A percentile compares a stretch with the other conserved stretches of the same genome.
Evolutionary conservation across 148 eudicot species (phyloP).

Genomic region (Rhododendron mucronatum): DNA sequence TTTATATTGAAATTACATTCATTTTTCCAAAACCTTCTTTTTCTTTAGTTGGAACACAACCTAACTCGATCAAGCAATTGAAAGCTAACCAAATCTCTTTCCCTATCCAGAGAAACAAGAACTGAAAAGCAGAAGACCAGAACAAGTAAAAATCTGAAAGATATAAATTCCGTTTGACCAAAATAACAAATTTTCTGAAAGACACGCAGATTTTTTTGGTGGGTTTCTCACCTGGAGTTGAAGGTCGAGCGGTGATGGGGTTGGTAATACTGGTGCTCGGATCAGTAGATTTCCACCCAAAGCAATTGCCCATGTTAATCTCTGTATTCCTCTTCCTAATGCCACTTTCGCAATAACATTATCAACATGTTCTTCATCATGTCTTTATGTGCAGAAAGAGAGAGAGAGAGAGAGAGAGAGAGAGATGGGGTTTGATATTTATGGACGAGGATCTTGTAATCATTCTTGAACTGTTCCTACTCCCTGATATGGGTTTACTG

Average conservation of each 20-base stretch:
- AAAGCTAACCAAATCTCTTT: not conserved
- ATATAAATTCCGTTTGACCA: too few relatives aligned
- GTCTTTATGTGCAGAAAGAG: not conserved
- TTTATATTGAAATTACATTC: too few relatives aligned
- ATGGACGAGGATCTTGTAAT: not conserved
- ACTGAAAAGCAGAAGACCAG: not conserved
- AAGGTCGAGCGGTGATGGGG: slow-evolving; percentile 6
- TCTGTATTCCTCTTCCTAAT: not conserved
- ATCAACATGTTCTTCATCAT: not conserved
- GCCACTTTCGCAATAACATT: not conserved
- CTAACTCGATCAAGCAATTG: not conserved
- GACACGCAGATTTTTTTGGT: not conserved
- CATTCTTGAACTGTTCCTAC: not conserved
- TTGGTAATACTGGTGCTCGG: slow-evolving; percentile 16
- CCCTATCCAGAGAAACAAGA: not conserved
- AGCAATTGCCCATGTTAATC: slow-evolving; percentile 38
- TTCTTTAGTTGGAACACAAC: too few relatives aligned
- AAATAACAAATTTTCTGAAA: not conserved
- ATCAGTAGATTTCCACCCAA: slow-evolving; percentile 20
- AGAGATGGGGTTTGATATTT: not conserved
- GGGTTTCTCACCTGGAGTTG: slow-evolving; percentile 22
- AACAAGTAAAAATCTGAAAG: not conserved
- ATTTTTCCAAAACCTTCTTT: too few relatives aligned
- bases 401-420: not conserved
- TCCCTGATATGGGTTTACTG: not conserved